phyloP scores from a whole-genome alignment of 257 asterid species.

The Solanum bulbocastanum region DNA sequence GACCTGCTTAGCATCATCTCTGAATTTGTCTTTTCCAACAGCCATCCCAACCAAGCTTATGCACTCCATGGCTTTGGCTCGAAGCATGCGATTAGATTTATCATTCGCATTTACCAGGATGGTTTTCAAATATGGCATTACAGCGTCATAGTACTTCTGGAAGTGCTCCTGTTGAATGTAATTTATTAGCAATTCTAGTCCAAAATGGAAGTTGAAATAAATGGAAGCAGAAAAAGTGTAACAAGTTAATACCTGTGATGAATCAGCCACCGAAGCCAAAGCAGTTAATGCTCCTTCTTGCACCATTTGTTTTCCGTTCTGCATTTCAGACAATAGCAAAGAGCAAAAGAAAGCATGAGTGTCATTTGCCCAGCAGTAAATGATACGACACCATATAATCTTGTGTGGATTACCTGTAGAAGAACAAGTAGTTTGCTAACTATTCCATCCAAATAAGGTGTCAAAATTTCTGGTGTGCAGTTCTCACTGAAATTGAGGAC shows the following conservation, averaged over 20 bases:
- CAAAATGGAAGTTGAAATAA: not conserved
- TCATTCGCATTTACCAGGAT: conserved; percentile 80
- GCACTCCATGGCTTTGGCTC: conserved; percentile 98
- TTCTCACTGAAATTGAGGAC: conserved; percentile 90
- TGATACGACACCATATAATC: not conserved
- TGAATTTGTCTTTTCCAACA: conserved; percentile 82
- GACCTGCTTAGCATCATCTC: conserved; percentile 93
- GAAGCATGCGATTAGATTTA: conserved; percentile 92
- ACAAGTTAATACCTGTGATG: conserved; percentile 65
- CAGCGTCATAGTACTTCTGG: conserved; percentile 83
- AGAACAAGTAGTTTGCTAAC: conserved; percentile 80
- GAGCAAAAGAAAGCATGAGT: not conserved
- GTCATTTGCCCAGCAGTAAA: not conserved
- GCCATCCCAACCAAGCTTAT: conserved; percentile 98
- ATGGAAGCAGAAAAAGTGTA: not conserved
- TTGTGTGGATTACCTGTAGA: conserved; percentile 48
- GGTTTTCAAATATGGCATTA: conserved; percentile 88
- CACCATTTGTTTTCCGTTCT: conserved; percentile 96
- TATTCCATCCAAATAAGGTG: conserved; percentile 80
- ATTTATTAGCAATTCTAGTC: not conserved
- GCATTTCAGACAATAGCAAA: conserved; percentile 14
- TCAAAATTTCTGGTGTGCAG: conserved; percentile 83
- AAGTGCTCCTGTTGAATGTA: conserved; percentile 52
- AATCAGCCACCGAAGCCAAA: conserved; percentile 93
- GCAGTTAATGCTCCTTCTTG: conserved; percentile 98